Conservation (phyloP, 73 alveolate genomes). For the Paramecium pentaurelia region DNA sequence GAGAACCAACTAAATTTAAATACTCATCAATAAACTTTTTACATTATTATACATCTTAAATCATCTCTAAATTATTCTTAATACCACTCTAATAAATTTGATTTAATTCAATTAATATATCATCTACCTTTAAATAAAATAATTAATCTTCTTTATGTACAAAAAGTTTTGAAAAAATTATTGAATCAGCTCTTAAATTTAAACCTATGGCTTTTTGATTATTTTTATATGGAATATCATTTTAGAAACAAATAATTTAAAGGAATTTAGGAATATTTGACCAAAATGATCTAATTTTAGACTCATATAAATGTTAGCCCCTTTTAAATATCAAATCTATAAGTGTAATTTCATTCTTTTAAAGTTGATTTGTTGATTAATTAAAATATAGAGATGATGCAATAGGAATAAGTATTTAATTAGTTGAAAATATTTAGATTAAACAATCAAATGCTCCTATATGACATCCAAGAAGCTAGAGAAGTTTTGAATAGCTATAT, state of each 20-base stretch:
- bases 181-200: neutral
- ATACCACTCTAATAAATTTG: neutral
- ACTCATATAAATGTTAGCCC: neutral
- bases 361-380: neutral
- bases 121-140: neutral
- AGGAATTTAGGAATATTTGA: neutral
- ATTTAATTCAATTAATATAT: neutral
- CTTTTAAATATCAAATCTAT: neutral
- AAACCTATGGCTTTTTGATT: neutral
- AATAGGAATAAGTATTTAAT: neutral
- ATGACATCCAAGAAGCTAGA: neutral
- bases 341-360: neutral
- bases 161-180: neutral
- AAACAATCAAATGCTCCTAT: conserved; percentile 27
- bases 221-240: neutral
- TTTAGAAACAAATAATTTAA: neutral
- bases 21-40: neutral
- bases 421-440: neutral
- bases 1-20: neutral
- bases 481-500: neutral
- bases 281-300: neutral
- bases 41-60: neutral
- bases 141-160: neutral
- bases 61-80: neutral
- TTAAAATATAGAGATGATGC: neutral